phyloP scores from a whole-genome alignment of 495 filamentous ascomycete species.

The Lophiotrema nucula region DNA sequence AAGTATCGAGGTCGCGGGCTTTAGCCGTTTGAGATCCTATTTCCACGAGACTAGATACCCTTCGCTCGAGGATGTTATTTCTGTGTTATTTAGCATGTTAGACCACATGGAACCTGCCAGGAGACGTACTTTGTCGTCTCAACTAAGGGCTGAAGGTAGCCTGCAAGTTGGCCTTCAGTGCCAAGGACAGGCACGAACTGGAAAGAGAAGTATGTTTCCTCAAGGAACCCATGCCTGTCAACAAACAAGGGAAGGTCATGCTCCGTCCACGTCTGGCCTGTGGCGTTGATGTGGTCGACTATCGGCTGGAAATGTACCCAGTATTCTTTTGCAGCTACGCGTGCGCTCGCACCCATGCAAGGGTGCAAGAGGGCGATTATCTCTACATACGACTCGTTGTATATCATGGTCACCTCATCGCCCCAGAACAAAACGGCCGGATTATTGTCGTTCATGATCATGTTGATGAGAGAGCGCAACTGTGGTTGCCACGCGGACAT shows the following conservation, averaged over 20 bases:
- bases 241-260: conserved; percentile 16
- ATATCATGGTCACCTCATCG: conserved; percentile 17
- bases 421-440: conserved; percentile 30
- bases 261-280: conserved; percentile 6
- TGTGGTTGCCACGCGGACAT: conserved; percentile 23
- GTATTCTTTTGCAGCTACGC: not conserved
- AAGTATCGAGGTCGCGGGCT: conserved; percentile 9
- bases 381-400: conserved; percentile 26
- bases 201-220: conserved; percentile 28
- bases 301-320: conserved; percentile 9
- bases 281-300: conserved; percentile 7
- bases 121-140: conserved; percentile 28
- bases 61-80: conserved; percentile 17
- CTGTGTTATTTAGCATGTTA: no score
- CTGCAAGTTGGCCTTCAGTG: conserved; percentile 5
- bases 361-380: conserved; percentile 20
- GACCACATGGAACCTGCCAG: not conserved
- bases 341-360: conserved; percentile 10
- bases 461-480: conserved; percentile 13
- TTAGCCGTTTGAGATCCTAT: conserved; percentile 7
- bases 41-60: conserved; percentile 14
- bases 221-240: conserved; percentile 13
- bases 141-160: conserved; percentile 9
- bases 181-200: conserved; percentile 24
- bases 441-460: conserved; percentile 15